Conservation (phyloP, 352 stramenopile species). For the Phytophthora quininea region DNA sequence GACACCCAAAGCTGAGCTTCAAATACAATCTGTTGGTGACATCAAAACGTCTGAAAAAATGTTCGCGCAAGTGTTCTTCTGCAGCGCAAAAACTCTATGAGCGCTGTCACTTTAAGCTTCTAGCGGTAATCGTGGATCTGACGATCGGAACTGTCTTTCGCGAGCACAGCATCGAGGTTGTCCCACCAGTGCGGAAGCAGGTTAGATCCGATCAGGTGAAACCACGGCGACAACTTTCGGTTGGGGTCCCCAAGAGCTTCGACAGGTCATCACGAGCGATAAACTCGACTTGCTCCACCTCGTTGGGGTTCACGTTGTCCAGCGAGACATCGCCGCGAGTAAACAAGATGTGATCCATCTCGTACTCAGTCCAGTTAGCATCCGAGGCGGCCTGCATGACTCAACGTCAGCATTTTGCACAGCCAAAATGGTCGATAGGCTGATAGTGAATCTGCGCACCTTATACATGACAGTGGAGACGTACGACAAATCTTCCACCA, state of each 20-base stretch:
- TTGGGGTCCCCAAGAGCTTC: constrained; percentile 55
- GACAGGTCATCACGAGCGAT: constrained; percentile 73
- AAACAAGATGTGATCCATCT: constrained; percentile 99
- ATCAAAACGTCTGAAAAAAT: too few relatives aligned
- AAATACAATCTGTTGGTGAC: background rate
- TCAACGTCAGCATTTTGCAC: too few relatives aligned
- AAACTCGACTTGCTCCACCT: constrained; percentile 93
- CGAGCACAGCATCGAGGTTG: constrained; percentile 64
- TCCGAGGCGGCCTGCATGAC: constrained; percentile 64
- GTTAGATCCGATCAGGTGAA: constrained; percentile 74
- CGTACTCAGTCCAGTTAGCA: constrained; percentile 96
- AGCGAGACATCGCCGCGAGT: constrained; percentile 83
- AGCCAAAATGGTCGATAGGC: too few relatives aligned
- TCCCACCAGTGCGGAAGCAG: constrained; percentile 79
- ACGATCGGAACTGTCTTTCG: constrained; percentile 52
- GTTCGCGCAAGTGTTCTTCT: constrained; percentile 4
- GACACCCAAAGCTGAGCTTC: constrained; percentile 29
- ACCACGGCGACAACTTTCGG: constrained; percentile 84
- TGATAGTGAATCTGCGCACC: constrained; percentile 50
- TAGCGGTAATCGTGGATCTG: constrained; percentile 72
- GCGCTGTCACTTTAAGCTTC: background rate
- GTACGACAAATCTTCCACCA: constrained; percentile 93
- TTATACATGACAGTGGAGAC: constrained; percentile 98
- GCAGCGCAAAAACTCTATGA: background rate
- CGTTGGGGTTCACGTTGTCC: constrained; percentile 91